A percentile compares a stretch with the other conserved stretches of the same genome.
phyloP scores from a whole-genome alignment of 495 filamentous ascomycete genomes.

The Penicillium simplicissimum region DNA sequence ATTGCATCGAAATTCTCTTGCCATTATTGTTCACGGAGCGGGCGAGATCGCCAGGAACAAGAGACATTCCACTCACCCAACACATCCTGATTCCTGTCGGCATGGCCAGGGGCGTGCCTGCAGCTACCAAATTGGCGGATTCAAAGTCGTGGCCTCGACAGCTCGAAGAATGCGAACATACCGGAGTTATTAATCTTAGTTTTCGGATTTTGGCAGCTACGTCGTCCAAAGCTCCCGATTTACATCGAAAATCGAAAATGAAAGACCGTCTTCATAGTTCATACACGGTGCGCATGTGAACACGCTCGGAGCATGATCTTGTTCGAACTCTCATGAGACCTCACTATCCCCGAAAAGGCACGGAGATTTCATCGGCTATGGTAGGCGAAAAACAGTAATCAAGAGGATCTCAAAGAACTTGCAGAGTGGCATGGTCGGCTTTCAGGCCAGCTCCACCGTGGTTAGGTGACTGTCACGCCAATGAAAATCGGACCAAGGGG shows the following conservation, averaged over 20 bases:
- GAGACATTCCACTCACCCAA: background rate
- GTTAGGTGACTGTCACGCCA: background rate
- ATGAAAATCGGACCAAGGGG: background rate
- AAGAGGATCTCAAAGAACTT: background rate
- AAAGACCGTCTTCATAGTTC: background rate
- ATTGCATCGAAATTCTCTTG: background rate
- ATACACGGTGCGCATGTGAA: background rate
- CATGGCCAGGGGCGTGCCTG: background rate
- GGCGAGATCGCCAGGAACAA: background rate
- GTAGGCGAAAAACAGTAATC: background rate
- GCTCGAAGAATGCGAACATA: background rate
- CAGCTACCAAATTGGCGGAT: background rate
- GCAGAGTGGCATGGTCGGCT: background rate
- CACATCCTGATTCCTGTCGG: background rate
- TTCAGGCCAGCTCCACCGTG: background rate
- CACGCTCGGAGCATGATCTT: background rate
- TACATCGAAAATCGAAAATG: background rate
- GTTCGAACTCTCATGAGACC: background rate
- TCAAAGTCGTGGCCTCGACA: background rate
- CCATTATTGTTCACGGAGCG: background rate
- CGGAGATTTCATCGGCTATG: background rate
- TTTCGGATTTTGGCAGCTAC: background rate
- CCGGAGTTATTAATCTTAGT: background rate
- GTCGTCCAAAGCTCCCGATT: background rate
- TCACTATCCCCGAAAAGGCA: background rate